Percentiles rank a stretch among this genome's conserved stretches.
Conservation (phyloP, 768 basidiomycete genomes). For the Naematelia aurantialba region DNA sequence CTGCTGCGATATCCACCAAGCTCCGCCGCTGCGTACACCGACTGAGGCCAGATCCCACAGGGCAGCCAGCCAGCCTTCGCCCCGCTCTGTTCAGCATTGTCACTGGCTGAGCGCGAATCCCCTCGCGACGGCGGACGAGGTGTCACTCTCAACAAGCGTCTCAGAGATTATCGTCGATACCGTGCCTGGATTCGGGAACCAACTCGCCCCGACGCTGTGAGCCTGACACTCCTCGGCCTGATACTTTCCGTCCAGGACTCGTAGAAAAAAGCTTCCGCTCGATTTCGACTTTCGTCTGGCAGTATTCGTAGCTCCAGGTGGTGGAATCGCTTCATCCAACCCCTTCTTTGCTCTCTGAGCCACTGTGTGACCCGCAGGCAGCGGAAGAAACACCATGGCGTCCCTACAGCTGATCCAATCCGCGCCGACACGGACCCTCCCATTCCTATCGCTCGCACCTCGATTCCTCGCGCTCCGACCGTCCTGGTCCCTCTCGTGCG, state of each 20-base stretch:
- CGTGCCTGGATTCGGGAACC: neutral
- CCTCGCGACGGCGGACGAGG: no score
- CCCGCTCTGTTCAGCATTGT: no score
- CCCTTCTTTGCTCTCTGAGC: no score
- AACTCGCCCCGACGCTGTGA: neutral
- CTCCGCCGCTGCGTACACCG: no score
- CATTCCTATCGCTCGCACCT: neutral
- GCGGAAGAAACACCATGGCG: neutral
- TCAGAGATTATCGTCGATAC: neutral
- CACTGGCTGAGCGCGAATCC: no score
- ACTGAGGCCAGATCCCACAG: no score
- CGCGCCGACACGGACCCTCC: neutral
- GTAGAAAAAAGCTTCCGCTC: neutral
- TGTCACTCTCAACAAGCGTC: neutral
- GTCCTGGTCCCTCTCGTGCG: neutral
- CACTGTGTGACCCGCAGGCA: neutral
- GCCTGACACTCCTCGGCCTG: neutral
- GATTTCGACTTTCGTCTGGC: neutral
- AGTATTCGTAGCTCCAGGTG: no score
- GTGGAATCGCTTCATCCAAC: no score
- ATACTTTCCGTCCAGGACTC: neutral
- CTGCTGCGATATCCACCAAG: constrained; percentile 2
- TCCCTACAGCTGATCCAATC: neutral
- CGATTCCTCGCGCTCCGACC: neutral
- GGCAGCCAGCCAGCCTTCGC: no score